A percentile compares a stretch with the other conserved stretches of the same genome.
These are phyloP conservation scores for Mycena amicta DNA, from an alignment of 768 basidiomycete genomes.

Conservation along the genomic window DNA sequence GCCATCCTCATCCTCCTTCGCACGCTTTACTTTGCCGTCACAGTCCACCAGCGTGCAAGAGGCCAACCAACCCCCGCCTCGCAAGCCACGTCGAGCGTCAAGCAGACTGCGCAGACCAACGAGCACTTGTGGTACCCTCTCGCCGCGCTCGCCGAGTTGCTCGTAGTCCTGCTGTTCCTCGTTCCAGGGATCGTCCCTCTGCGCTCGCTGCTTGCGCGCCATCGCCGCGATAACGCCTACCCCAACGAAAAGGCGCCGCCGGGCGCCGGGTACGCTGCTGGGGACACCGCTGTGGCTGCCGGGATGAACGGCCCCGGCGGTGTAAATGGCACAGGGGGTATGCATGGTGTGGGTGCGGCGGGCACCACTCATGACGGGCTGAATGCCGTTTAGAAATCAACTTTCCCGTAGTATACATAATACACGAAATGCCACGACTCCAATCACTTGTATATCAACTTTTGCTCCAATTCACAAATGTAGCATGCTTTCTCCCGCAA, in stretches of 20 bases:
- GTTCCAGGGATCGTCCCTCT: constrained; percentile 9
- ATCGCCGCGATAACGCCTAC: constrained; percentile 3
- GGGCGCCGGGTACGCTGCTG: constrained; percentile 3
- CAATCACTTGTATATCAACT: too few species aligned
- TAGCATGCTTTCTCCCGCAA: too few species aligned
- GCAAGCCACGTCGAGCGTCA: not conserved
- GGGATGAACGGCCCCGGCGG: too few species aligned
- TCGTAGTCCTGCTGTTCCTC: constrained; percentile 14
- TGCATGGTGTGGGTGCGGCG: not conserved
- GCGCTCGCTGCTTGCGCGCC: constrained; percentile 1
- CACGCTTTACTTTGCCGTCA: constrained; percentile 16
- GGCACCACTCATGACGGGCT: too few species aligned
- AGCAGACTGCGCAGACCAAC: constrained; percentile 6
- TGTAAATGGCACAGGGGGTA: not conserved
- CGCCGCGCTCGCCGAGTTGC: constrained; percentile 18
- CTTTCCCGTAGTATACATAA: too few species aligned
- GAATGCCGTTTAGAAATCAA: too few species aligned
- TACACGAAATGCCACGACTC: too few species aligned
- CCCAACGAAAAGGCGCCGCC: constrained; percentile 1
- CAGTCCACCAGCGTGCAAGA: constrained; percentile 15
- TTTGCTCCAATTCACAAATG: too few species aligned
- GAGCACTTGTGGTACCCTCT: constrained; percentile 23
- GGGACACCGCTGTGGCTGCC: constrained; percentile 2
- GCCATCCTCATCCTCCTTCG: constrained; percentile 16
- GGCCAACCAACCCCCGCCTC: constrained; percentile 9